Conservation (phyloP, 768 basidiomycete species). For the Tylopilus plumbeoviolaceoides region DNA sequence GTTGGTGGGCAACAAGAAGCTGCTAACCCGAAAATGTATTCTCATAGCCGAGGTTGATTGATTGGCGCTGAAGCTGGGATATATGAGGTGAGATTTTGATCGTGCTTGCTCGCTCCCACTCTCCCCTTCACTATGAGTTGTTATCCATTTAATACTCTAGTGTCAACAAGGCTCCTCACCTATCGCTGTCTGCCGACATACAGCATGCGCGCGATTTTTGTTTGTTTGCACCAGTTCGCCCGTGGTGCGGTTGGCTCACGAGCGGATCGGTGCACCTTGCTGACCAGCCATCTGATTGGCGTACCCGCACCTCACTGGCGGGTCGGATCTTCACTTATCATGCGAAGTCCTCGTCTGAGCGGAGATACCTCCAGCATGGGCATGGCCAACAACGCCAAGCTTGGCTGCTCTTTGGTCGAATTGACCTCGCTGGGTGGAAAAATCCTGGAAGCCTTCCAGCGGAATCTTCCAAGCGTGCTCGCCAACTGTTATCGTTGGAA, state of each 20-base stretch:
- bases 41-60: background rate
- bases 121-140: too few relatives aligned
- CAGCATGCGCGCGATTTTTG: background rate
- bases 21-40: background rate
- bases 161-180: background rate
- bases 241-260: background rate
- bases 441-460: background rate
- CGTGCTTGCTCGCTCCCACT: background rate
- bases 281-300: too few relatives aligned
- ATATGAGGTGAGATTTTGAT: background rate
- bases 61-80: background rate
- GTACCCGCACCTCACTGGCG: too few relatives aligned
- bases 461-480: background rate
- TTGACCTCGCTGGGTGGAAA: background rate
- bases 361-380: background rate
- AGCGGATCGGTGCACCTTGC: background rate
- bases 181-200: background rate
- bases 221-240: background rate
- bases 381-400: background rate
- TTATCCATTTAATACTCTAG: background rate
- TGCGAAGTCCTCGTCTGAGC: too few relatives aligned
- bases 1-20: background rate
- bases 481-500: constrained; percentile 11
- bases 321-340: too few relatives aligned
- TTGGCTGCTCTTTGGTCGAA: background rate